phyloP scores from a whole-genome alignment of 106 monocot genomes.

The Gastrodia elata region DNA sequence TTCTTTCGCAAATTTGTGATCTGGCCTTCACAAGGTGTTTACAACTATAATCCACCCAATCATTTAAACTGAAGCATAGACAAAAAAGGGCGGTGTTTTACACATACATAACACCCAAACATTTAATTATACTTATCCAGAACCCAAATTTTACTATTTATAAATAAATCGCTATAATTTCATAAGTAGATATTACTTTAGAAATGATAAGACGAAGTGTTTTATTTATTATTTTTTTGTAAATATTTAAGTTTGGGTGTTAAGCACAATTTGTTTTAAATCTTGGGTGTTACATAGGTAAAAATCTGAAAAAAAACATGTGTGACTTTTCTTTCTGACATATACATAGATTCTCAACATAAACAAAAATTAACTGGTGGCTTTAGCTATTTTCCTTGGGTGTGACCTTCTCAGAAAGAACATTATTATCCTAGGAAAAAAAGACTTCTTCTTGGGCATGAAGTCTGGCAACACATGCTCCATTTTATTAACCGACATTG shows the following conservation, averaged over 20 bases:
- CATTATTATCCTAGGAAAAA: slow-evolving; percentile 5
- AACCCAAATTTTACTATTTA: too few species aligned
- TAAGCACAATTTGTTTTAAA: too few species aligned
- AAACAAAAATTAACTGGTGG: neutral
- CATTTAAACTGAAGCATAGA: neutral
- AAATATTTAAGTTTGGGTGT: too few species aligned
- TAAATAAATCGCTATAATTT: too few species aligned
- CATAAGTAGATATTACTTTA: too few species aligned
- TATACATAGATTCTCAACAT: slow-evolving; percentile 8
- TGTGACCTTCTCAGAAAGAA: slow-evolving; percentile 2
- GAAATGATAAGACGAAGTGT: too few species aligned
- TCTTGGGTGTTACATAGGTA: too few species aligned
- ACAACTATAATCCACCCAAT: neutral
- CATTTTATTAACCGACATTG: neutral
- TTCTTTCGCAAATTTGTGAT: neutral
- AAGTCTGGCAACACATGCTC: neutral
- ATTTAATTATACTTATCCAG: too few species aligned
- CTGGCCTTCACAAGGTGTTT: neutral
- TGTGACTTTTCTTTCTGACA: neutral
- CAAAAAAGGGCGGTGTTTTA: too few species aligned
- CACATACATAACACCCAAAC: too few species aligned
- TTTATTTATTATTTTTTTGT: too few species aligned
- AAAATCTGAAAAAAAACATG: neutral
- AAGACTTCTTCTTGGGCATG: slow-evolving; percentile 1
- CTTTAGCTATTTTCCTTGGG: neutral